These are phyloP conservation scores for Penstemon davidsonii DNA, from an alignment of 257 asterid genomes.

Conservation along the genomic window DNA sequence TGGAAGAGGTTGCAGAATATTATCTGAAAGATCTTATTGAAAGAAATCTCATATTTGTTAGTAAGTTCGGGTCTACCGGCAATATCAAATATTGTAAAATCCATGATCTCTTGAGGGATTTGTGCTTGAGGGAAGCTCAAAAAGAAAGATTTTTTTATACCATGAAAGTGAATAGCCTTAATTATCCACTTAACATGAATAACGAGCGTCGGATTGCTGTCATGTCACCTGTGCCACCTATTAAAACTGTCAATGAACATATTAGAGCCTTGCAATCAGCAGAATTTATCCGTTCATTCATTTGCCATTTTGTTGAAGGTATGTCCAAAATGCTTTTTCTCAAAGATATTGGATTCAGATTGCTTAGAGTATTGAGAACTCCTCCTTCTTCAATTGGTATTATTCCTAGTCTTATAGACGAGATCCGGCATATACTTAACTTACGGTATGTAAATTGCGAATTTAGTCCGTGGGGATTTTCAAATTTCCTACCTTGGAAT, in stretches of 20 bases:
- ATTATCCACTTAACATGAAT: neutral
- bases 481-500: conserved; percentile 15
- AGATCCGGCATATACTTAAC: neutral
- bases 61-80: neutral
- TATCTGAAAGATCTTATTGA: neutral
- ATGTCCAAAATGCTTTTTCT: neutral
- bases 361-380: neutral
- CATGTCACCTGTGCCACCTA: neutral
- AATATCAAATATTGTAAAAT: neutral
- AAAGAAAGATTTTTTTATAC: conserved; percentile 9
- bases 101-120: conserved; percentile 20
- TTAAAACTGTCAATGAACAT: too few relatives aligned
- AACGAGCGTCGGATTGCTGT: conserved; percentile 16
- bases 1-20: neutral
- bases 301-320: neutral
- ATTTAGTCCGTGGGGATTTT: neutral
- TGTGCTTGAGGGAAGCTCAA: conserved; percentile 6
- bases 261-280: neutral
- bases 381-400: neutral
- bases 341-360: neutral
- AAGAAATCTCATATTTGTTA: conserved; percentile 19
- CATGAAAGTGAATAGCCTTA: neutral
- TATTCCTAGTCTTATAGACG: too few relatives aligned
- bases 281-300: neutral
- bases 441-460: neutral